Evolutionary conservation across 1,284 basidiomycete genomes (phyloP).

Genomic region (Sanghuangporus sanghuang): DNA sequence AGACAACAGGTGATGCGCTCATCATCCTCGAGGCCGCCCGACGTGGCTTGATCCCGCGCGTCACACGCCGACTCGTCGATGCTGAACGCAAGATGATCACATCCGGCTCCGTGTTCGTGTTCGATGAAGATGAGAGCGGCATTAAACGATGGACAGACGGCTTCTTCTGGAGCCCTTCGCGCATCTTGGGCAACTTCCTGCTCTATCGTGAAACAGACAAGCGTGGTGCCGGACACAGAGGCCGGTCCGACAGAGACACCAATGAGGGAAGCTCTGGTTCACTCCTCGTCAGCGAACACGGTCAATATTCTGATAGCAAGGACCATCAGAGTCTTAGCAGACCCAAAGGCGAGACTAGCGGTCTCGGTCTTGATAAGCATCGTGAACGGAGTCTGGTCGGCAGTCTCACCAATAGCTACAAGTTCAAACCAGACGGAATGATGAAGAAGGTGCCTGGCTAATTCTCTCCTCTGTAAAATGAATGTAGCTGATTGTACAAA

Average conservation of each 20-base stretch:
- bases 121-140: conserved; percentile 95
- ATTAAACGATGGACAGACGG: conserved; percentile 99
- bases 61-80: conserved; percentile 92
- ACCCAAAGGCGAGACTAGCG: conserved; percentile 49
- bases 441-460: conserved; percentile 82
- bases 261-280: conserved; percentile 15
- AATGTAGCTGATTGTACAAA: conserved; percentile 22
- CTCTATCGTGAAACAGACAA: conserved; percentile 92
- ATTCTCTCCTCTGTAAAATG: neutral
- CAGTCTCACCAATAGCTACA: conserved; percentile 85
- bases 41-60: conserved; percentile 84
- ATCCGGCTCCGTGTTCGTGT: conserved; percentile 94
- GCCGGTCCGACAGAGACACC: conserved; percentile 18
- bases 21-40: conserved; percentile 94
- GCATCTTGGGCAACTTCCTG: conserved; percentile 92
- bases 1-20: conserved; percentile 91
- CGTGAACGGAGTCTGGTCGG: conserved; percentile 82
- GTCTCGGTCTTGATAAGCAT: conserved; percentile 52
- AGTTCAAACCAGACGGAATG: conserved; percentile 86
- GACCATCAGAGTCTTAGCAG: conserved; percentile 47
- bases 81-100: conserved; percentile 90
- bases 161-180: conserved; percentile 84
- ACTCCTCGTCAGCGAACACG: conserved; percentile 27
- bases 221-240: conserved; percentile 56
- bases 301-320: conserved; percentile 29